These are phyloP conservation scores for Pelargonium cotyledonis DNA, from an alignment of 441 rosid species.

Conservation along the genomic window DNA sequence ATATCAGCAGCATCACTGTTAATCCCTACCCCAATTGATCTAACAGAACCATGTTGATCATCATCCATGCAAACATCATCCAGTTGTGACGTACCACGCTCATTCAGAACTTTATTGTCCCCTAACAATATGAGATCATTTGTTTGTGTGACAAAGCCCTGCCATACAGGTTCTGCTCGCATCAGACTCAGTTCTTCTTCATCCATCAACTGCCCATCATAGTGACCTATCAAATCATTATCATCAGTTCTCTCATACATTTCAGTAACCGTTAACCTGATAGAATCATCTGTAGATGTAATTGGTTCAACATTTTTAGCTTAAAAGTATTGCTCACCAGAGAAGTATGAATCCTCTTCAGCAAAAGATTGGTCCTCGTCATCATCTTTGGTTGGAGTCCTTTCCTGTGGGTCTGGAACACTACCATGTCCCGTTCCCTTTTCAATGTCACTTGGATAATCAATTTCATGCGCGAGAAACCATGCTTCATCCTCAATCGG, in stretches of 20 bases:
- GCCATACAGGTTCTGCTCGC: constrained; percentile 85
- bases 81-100: constrained; percentile 37
- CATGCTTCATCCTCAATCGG: constrained; percentile 95
- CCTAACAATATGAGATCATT: constrained; percentile 63
- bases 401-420: constrained; percentile 63
- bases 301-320: constrained; percentile 54
- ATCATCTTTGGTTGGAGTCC: constrained; percentile 66
- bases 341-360: constrained; percentile 87
- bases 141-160: constrained; percentile 82
- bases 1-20: constrained; percentile 83
- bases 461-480: constrained; percentile 98
- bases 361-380: constrained; percentile 87
- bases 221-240: constrained; percentile 57
- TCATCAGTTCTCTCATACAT: constrained; percentile 52
- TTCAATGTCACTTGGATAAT: constrained; percentile 95
- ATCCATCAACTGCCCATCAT: constrained; percentile 81
- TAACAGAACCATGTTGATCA: constrained; percentile 83
- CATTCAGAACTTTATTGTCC: constrained; percentile 45
- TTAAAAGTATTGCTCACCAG: constrained; percentile 70
- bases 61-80: constrained; percentile 67
- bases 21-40: constrained; percentile 94
- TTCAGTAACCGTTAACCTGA: constrained; percentile 50
- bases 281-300: constrained; percentile 59
- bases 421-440: constrained; percentile 75
- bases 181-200: constrained; percentile 70